Evolutionary conservation across 1,284 basidiomycete species (phyloP), one percentile per base, ranked within the genome.

Genomic region (Rhodotorula sp.): DNA sequence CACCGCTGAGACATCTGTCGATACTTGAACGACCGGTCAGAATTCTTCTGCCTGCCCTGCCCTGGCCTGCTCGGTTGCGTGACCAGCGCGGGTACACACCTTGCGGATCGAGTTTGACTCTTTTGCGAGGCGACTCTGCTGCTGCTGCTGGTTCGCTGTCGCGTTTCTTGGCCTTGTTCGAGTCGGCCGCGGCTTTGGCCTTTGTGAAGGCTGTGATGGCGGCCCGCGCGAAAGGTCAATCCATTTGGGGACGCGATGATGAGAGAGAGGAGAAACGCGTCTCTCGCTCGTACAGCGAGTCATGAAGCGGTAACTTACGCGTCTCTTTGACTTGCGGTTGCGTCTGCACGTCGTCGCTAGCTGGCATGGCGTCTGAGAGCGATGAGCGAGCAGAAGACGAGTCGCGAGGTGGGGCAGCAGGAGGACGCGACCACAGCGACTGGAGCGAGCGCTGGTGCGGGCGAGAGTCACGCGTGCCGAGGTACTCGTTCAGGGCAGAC

Each of bases 401-500:
- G 14, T 10, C 12, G 45, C 29, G n/a, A 18, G 55, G 29, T 33
- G 29, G 29, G 26, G 29, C 54, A 10, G 26, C 5, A 29, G 30
- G 15, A 1, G 45, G 20, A 53, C n/a, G 24, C n/a, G 42, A 54
- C 53, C 53, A 54, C 29, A 54, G 53, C 33, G 59, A 66, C 24
- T 30, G 12, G 22, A 68, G 59, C 14, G 55, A 26, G 7, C 48
- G 46, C 37, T 71, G 69, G 45, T 71, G 69, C 22, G 66, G 69
- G 4, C 56, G 62, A 6, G 46, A 20, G 46, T 71, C 69, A 26
- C 42, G 46, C 18, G 66, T 71, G 3, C 66, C 62, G 22, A 67
- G 60, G 45, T 48, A 71, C 12, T 15, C 7, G 63, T 67, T 71
- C 22, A 71, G 60, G 4, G 62, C 55, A 6, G 55, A 37, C 51